Conservation (phyloP, 2,329 filamentous ascomycete genomes). For the Tricladium varicosporioides region DNA sequence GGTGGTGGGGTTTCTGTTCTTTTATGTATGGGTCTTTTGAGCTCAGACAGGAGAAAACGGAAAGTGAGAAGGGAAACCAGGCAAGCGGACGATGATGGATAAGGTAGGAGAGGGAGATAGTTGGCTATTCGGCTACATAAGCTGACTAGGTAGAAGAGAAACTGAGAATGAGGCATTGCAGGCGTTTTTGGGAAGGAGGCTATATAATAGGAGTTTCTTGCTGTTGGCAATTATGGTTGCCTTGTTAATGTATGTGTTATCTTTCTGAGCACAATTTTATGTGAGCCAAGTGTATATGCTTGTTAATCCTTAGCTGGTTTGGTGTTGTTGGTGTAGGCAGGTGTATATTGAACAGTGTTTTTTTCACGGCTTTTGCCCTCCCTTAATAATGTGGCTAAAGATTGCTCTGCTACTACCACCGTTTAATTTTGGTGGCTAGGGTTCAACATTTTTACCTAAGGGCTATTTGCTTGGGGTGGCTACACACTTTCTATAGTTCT, state of each 20-base stretch:
- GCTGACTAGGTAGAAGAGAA: background rate
- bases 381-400: too few relatives aligned
- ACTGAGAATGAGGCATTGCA: conserved; percentile 7
- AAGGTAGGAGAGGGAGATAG: background rate
- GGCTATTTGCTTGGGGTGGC: too few relatives aligned
- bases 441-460: too few relatives aligned
- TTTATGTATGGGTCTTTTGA: conserved; percentile 89
- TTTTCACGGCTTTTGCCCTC: too few relatives aligned
- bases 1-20: conserved; percentile 78
- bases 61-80: background rate
- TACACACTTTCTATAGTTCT: too few relatives aligned
- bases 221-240: conserved; percentile 2
- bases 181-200: conserved; percentile 1
- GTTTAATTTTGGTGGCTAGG: too few relatives aligned
- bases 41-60: background rate
- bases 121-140: background rate
- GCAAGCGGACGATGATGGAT: background rate
- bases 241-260: conserved; percentile 12
- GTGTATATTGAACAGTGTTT: too few relatives aligned
- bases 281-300: too few relatives aligned
- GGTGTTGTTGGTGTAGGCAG: too few relatives aligned
- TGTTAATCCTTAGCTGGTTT: too few relatives aligned
- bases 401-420: too few relatives aligned
- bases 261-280: background rate
- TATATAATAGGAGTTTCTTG: conserved; percentile 16